Conservation (phyloP, 495 filamentous ascomycete genomes). For the Neurospora discreta region DNA sequence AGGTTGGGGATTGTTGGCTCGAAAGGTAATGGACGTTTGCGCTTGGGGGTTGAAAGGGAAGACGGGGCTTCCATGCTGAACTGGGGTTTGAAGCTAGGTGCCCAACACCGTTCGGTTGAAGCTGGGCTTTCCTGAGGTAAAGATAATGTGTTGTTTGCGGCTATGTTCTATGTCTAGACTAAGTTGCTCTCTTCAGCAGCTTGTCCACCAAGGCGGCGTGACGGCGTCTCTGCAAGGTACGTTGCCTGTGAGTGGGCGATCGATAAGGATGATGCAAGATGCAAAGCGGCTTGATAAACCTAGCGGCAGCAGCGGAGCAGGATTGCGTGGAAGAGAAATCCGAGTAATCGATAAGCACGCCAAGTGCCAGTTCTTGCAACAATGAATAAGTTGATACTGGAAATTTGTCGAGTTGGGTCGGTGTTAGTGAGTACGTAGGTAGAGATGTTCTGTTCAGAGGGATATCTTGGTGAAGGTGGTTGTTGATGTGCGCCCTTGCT, state of each 20-base stretch:
- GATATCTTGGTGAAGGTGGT: not conserved
- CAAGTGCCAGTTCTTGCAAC: not conserved
- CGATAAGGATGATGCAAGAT: not conserved
- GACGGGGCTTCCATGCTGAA: not conserved
- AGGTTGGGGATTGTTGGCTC: slow-evolving; percentile 3
- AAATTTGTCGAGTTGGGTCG: not conserved
- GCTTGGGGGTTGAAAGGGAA: not conserved
- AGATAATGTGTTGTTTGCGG: not conserved
- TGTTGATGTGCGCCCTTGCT: not conserved
- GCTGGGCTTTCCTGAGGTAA: not conserved
- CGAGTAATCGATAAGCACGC: not conserved
- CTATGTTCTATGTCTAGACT: not conserved
- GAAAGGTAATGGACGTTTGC: not conserved
- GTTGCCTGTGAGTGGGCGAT: not conserved
- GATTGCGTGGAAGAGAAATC: not conserved
- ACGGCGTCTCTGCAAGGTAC: not conserved
- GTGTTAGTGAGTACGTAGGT: not conserved
- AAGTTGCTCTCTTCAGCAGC: not conserved
- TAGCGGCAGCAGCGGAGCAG: not conserved
- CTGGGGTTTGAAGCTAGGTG: not conserved
- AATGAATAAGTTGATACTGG: not conserved
- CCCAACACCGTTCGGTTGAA: not conserved
- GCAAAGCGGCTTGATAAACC: not conserved
- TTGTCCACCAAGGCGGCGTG: not conserved
- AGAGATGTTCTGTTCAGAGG: not conserved